These are phyloP conservation scores for Camelina neglecta DNA, from an alignment of 345 rosid genomes.

Conservation along the genomic window DNA sequence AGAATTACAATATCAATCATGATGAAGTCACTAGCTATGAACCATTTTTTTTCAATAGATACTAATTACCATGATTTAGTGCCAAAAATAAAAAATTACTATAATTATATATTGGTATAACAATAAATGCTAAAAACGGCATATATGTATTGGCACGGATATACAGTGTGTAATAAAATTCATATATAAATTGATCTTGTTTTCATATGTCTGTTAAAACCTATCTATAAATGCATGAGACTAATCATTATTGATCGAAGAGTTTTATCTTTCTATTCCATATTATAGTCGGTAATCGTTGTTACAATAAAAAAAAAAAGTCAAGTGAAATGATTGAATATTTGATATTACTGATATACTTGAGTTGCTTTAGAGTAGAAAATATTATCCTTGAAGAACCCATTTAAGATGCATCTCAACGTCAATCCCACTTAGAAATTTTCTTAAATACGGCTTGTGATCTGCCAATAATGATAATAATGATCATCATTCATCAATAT, in stretches of 20 bases:
- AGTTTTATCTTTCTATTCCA: neutral
- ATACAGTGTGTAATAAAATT: neutral
- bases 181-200: neutral
- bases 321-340: slow-evolving; percentile 35
- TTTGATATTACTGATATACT: slow-evolving; percentile 18
- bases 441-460: slow-evolving; percentile 23
- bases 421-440: slow-evolving; percentile 33
- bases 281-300: neutral
- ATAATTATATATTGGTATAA: neutral
- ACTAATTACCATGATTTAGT: slow-evolving; percentile 1
- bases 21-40: neutral
- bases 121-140: neutral
- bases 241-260: slow-evolving; percentile 10
- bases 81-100: neutral
- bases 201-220: neutral
- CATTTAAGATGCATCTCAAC: slow-evolving; percentile 24
- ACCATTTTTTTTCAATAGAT: slow-evolving; percentile 1
- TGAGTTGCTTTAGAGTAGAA: slow-evolving; percentile 26
- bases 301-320: neutral
- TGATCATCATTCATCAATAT: neutral
- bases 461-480: slow-evolving; percentile 5
- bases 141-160: no score
- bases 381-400: slow-evolving; percentile 35
- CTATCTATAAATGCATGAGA: neutral
- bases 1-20: slow-evolving; percentile 11